phyloP scores from a whole-genome alignment of 495 filamentous ascomycete genomes.

The Pyronema omphalodes region DNA sequence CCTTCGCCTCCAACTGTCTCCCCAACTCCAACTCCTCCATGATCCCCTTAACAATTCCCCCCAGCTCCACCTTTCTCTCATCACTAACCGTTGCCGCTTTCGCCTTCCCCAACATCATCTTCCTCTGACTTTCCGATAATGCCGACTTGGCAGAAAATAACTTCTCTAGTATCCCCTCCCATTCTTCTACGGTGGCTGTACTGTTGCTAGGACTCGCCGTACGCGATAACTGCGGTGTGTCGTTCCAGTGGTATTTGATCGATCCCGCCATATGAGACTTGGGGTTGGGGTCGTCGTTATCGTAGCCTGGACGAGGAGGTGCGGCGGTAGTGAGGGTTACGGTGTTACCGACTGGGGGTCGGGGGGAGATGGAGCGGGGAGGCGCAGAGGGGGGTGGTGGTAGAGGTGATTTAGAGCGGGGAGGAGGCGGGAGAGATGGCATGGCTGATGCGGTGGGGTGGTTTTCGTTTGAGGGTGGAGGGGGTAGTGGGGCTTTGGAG shows the following conservation, averaged over 20 bases:
- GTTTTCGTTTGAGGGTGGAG: too few relatives aligned
- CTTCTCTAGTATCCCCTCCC: background rate
- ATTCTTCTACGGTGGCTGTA: slow-evolving; percentile 9
- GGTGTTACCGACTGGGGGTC: background rate
- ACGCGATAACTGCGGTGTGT: slow-evolving; percentile 10
- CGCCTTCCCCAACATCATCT: slow-evolving; percentile 6
- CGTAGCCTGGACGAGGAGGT: background rate
- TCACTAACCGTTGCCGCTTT: slow-evolving; percentile 3
- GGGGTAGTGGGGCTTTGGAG: too few relatives aligned
- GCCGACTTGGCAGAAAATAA: slow-evolving; percentile 6
- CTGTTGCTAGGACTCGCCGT: slow-evolving; percentile 2
- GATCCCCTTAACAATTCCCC: slow-evolving; percentile 9
- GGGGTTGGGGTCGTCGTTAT: background rate
- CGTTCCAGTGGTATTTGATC: slow-evolving; percentile 24
- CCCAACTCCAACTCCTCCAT: slow-evolving; percentile 8
- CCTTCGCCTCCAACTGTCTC: background rate
- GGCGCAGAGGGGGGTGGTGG: background rate
- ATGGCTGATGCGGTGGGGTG: too few relatives aligned
- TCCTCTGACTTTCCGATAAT: slow-evolving; percentile 8
- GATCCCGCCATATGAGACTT: slow-evolving; percentile 19
- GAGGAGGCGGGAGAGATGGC: background rate
- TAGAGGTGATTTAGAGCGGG: background rate
- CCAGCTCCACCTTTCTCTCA: slow-evolving; percentile 11
- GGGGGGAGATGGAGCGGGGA: background rate
- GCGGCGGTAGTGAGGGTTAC: background rate